Percentiles rank a stretch among this genome's conserved stretches.
Evolutionary conservation across 2,329 filamentous ascomycete species (phyloP).

Genomic region (Ophiobolus disseminans): DNA sequence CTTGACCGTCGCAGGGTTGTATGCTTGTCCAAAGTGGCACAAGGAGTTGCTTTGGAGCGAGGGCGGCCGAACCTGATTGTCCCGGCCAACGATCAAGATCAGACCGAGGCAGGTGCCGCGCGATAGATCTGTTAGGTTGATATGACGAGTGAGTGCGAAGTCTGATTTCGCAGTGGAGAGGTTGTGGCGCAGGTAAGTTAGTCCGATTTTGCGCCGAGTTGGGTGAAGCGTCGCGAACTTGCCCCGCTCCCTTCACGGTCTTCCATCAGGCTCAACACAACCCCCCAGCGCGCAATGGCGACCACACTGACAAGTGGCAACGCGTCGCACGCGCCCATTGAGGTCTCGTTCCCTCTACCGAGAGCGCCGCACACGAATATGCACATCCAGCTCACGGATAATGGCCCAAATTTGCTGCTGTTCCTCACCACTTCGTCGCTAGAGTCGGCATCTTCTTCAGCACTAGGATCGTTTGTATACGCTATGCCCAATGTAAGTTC

Average conservation of each 20-base stretch:
- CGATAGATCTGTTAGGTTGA: neutral
- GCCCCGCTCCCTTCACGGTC: conserved; percentile 1
- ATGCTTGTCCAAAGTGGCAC: no score
- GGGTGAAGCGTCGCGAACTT: neutral
- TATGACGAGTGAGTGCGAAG: neutral
- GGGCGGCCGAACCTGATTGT: no score
- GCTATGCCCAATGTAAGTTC: conserved; percentile 82
- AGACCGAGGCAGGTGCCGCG: no score
- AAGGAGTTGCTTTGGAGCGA: no score
- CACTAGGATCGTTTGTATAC: conserved; percentile 90
- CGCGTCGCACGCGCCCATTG: conserved; percentile 51
- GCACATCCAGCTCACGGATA: conserved; percentile 64
- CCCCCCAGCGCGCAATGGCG: conserved; percentile 24
- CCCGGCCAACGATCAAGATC: no score
- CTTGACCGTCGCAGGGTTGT: conserved; percentile 4
- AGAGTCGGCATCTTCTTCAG: conserved; percentile 45
- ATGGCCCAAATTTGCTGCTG: conserved; percentile 60
- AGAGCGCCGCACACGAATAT: conserved; percentile 63
- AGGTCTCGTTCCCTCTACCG: conserved; percentile 65
- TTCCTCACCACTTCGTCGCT: conserved; percentile 62
- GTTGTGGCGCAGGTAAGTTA: neutral
- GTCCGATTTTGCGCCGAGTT: conserved; percentile 7
- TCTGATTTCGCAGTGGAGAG: neutral
- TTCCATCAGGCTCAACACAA: conserved; percentile 6
- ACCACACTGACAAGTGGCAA: conserved; percentile 16